Evolutionary conservation across 345 rosid genomes (phyloP).

Genomic region (Atalantia buxifolia): DNA sequence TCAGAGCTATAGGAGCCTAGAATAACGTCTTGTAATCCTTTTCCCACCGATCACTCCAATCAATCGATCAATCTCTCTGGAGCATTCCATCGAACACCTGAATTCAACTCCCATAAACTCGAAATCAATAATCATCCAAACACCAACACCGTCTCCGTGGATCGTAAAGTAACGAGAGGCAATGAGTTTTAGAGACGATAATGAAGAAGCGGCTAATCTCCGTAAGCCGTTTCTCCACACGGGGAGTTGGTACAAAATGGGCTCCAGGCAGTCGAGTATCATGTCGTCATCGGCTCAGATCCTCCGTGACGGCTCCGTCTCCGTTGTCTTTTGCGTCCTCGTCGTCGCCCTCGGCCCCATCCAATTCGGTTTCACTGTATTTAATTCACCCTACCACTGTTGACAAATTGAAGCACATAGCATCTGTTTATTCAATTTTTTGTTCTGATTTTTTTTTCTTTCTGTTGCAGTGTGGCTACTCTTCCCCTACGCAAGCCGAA

Average conservation of each 20-base stretch:
- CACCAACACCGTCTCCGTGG: neutral
- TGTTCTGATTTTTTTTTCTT: neutral
- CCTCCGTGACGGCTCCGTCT: slow-evolving; percentile 63
- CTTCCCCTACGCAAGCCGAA: slow-evolving; percentile 60
- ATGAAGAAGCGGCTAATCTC: slow-evolving; percentile 46
- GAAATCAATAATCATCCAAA: neutral
- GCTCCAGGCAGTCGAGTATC: slow-evolving; percentile 63
- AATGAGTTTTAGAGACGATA: slow-evolving; percentile 58
- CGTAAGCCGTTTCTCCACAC: slow-evolving; percentile 70
- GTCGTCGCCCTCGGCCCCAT: slow-evolving; percentile 71
- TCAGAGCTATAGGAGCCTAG: neutral
- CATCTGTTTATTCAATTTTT: neutral
- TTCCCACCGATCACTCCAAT: neutral
- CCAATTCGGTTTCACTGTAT: slow-evolving; percentile 75
- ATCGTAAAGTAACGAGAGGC: neutral
- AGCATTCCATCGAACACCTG: neutral
- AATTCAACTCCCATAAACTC: neutral
- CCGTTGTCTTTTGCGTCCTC: slow-evolving; percentile 67
- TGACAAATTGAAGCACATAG: neutral
- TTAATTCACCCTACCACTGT: neutral
- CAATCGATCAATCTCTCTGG: neutral
- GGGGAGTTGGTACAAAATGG: slow-evolving; percentile 76
- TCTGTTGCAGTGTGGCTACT: slow-evolving; percentile 52
- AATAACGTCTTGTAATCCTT: neutral
- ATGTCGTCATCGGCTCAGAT: slow-evolving; percentile 48